Evolutionary conservation across 1,284 basidiomycete species (phyloP).

Genomic region (Neotropicomus parvogracilis): DNA sequence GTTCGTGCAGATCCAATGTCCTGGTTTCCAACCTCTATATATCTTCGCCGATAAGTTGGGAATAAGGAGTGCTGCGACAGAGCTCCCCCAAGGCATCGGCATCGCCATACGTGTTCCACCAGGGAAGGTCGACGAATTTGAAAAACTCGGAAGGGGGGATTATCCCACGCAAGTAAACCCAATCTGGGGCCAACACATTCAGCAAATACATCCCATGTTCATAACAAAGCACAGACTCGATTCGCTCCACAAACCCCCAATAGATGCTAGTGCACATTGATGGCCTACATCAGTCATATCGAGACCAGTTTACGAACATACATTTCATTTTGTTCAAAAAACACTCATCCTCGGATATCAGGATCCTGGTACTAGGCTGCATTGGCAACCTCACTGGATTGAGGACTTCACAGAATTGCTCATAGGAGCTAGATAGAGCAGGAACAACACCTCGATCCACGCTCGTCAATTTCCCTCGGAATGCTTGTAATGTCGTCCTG

Average conservation of each 20-base stretch:
- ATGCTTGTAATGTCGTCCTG: conserved; percentile 11
- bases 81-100: conserved; percentile 8
- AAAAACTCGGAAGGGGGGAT: conserved; percentile 15
- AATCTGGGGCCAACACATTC: conserved; percentile 10
- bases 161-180: conserved; percentile 18
- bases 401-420: conserved; percentile 18
- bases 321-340: conserved; percentile 6
- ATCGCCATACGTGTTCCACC: conserved; percentile 14
- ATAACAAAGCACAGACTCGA: conserved; percentile 11
- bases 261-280: not conserved
- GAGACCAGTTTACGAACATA: conserved; percentile 1
- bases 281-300: conserved; percentile 7
- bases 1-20: conserved; percentile 15
- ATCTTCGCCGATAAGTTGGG: conserved; percentile 3
- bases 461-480: conserved; percentile 4
- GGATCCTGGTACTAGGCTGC: not conserved
- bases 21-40: conserved; percentile 9
- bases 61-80: conserved; percentile 12
- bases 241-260: conserved; percentile 11
- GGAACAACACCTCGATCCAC: conserved; percentile 13
- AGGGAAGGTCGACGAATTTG: conserved; percentile 10
- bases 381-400: not conserved
- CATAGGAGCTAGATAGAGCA: conserved; percentile 7
- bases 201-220: not conserved
- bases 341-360: not conserved